Conservation (phyloP, 1,284 basidiomycete species). For the Pseudozyma sp. region DNA sequence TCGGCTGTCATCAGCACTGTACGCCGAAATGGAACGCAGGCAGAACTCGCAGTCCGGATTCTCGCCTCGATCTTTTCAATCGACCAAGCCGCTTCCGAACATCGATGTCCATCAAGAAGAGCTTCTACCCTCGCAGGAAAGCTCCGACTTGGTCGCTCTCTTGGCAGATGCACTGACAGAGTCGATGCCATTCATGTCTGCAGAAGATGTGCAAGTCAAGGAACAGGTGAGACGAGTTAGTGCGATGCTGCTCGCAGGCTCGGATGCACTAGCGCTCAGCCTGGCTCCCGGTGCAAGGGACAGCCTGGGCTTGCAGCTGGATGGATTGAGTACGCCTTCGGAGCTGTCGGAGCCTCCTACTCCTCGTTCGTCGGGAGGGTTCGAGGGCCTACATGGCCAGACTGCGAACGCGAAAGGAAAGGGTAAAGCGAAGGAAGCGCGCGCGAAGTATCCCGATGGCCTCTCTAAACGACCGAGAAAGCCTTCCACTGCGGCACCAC, state of each 20-base stretch:
- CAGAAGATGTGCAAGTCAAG: conserved; percentile 12
- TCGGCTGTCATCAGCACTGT: conserved; percentile 33
- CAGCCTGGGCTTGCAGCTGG: conserved; percentile 31
- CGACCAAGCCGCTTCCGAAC: conserved; percentile 7
- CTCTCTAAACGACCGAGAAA: background rate
- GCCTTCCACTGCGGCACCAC: background rate
- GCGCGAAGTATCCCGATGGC: conserved; percentile 12
- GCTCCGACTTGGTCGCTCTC: conserved; percentile 27
- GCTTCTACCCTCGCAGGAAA: conserved; percentile 4
- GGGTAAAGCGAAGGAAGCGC: conserved; percentile 6
- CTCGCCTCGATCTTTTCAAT: conserved; percentile 21
- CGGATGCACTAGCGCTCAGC: conserved; percentile 45
- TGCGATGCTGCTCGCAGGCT: conserved; percentile 47
- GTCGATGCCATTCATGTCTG: conserved; percentile 29
- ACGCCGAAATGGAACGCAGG: conserved; percentile 48
- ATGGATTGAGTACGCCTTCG: conserved; percentile 34
- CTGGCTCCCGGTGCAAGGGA: conserved; percentile 48
- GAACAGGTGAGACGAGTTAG: conserved; percentile 40
- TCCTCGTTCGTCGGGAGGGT: conserved; percentile 13
- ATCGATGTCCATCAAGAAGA: conserved; percentile 3
- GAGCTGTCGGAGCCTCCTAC: conserved; percentile 31
- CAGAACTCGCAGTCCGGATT: conserved; percentile 25
- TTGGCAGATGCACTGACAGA: conserved; percentile 43
- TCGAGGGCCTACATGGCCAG: background rate
- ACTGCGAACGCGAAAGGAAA: background rate